Base-by-base conservation (phyloP, 768 basidiomycete genomes). In the Phanerochaete sordida region DNA sequence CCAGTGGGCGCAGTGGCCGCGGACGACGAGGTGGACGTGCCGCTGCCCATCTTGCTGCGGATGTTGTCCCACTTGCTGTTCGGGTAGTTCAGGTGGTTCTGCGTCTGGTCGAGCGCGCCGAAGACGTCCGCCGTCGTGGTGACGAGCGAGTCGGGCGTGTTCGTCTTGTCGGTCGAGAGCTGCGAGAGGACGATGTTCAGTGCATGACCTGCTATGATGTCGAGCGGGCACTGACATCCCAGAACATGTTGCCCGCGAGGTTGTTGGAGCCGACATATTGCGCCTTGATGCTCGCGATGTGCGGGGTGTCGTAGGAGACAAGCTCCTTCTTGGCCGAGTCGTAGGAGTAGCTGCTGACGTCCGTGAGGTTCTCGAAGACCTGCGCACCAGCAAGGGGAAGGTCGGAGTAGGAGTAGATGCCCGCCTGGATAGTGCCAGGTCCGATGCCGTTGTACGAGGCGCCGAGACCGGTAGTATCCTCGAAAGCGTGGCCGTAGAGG, bases 331-430 rank as follows among this genome's bases (percentile, higher is more conserved):
- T 87, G n/a, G 74, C 63, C 3, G 84, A 68, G 69, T 93, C 84
- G 72, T 91, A 93, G 13, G 88, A 88, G 71, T 91, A 93, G 63
- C 86, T 86, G 12, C 88, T 79, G n/a, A 91, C 83, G 59, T 88
- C 84, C 4, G 77, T 81, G 3, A 77, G 73, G 69, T 93, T 89
- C 69, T 91, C 84, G 67, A 77, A 81, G 44, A 91, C 82, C 56
- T 79, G 33, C n/a, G 65, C 65, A 21, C 75, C 77, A 60, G 73
- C 67, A 70, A 84, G 67, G 23, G 91, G 91, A 24, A 94, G 82
- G 28, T 68, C 77, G 33, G 84, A 85, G 77, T 93, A 91, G n/a
- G 88, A 84, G 72, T 90, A 93, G 61, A 90, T 79, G 46, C 87
- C 87, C 48, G 84, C 82, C 70, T 87, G 78, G 63, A 83, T 82